Conservation (phyloP, 208 protist genomes). For the Entamoeba histolytica region DNA sequence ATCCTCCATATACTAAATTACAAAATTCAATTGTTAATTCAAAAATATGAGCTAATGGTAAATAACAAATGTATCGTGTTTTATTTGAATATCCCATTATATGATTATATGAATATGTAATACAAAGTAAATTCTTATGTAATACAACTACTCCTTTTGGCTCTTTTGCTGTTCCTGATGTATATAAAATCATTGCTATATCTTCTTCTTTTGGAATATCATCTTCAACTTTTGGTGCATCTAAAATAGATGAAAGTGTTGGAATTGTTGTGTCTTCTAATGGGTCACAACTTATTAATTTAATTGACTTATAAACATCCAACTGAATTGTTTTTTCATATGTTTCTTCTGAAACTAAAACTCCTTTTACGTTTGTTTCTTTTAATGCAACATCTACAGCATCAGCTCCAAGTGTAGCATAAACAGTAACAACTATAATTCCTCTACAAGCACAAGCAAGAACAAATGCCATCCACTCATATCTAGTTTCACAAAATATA, state of each 20-base stretch:
- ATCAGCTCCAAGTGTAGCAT: background rate
- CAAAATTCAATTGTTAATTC: background rate
- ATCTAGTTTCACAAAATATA: background rate
- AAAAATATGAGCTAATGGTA: background rate
- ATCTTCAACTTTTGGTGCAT: background rate
- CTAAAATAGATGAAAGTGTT: background rate
- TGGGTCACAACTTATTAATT: background rate
- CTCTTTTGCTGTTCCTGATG: background rate
- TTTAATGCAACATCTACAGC: background rate
- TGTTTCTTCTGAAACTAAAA: background rate
- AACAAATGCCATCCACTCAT: background rate
- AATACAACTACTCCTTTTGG: background rate
- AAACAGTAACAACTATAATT: background rate
- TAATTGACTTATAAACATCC: background rate
- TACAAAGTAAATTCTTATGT: background rate
- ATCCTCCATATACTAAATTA: background rate
- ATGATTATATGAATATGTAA: background rate
- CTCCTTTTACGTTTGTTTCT: background rate
- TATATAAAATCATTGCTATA: background rate
- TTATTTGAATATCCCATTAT: background rate
- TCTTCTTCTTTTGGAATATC: background rate
- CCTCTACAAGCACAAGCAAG: background rate
- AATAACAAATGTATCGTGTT: background rate
- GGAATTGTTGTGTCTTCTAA: background rate
- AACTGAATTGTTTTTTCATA: background rate